Base-by-base conservation (phyloP, 140 eudicot species). In the Ambrosia hybrid region DNA sequence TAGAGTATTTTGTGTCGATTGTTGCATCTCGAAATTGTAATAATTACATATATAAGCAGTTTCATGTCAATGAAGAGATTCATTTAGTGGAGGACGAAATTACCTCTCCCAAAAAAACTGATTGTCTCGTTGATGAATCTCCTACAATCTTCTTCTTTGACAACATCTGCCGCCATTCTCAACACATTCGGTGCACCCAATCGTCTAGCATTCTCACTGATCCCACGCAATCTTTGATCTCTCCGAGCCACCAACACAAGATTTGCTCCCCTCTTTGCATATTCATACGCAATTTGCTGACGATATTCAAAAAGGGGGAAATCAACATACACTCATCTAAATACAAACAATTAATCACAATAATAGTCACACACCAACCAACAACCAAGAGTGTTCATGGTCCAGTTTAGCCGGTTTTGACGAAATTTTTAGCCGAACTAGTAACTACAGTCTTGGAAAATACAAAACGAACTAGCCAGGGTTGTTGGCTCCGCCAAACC, bases 261-360 rank as follows among this genome's bases (percentile, higher is more conserved):
- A 73, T 81, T 88, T 4, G 91, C 96, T 70, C 87, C 76, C 79
- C 79, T 86, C 83, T 84, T 88, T 21, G 99, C 96, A 74, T 90
- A 94, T 70, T 88, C 95, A 73, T 94, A 94, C 15, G 97, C 99
- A 53, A 94, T 90, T 94, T 90, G 99, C 99, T 91, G 73, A 41
- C 36, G 5, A 11, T 45, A 72, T 51, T n/a, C n/a, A 55, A 33
- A 52, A 51, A 26, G 11, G 26, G 34, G 34, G 2, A 30, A 30
- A 30, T 30, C 2, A 30, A 30, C 34, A 0, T 16, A 34, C 4
- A 12, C 49, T 66, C 51, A 67, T 43, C 48, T 4, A 5, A 41
- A 43, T 43, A 8, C 48, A 43, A 43, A 43, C 48, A 43, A 43
- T 43, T 43, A 1, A 43, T 43, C 2, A 10, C 9, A 43, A 2